These are phyloP conservation scores for Avena atlantica DNA, from an alignment of 176 grass and related monocot species.

Conservation along the genomic window DNA sequence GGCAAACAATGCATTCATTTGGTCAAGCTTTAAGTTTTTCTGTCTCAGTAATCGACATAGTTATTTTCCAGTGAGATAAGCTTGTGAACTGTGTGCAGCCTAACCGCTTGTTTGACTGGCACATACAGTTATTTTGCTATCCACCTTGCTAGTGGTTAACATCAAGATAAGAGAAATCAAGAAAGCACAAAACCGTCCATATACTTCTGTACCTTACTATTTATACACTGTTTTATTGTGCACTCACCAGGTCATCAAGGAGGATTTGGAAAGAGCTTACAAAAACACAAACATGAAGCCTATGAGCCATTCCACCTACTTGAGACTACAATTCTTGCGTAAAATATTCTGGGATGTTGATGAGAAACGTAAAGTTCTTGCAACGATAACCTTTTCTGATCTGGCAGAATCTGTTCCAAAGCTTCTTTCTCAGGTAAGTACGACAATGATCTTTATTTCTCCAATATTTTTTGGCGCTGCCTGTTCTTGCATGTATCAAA, in stretches of 20 bases:
- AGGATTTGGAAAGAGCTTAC: conserved; percentile 91
- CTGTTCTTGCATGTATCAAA: conserved; percentile 17
- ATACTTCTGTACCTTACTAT: conserved; percentile 23
- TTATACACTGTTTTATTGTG: conserved; percentile 41
- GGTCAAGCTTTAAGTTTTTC: neutral
- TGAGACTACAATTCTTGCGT: conserved; percentile 78
- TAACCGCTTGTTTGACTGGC: conserved; percentile 24
- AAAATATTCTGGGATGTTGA: conserved; percentile 77
- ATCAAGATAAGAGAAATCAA: conserved; percentile 27
- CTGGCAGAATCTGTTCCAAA: conserved; percentile 62
- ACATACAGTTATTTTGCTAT: neutral
- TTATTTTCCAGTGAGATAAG: conserved; percentile 17
- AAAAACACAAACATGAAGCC: conserved; percentile 92
- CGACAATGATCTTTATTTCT: neutral
- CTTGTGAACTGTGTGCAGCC: conserved; percentile 11
- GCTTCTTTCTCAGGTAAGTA: conserved; percentile 73
- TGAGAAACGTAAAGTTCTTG: conserved; percentile 72
- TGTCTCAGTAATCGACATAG: neutral
- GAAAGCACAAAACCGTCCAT: conserved; percentile 12
- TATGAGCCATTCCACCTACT: conserved; percentile 78
- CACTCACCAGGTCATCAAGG: conserved; percentile 86
- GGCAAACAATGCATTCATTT: neutral
- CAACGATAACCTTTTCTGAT: conserved; percentile 66
- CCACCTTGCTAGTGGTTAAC: conserved; percentile 34
- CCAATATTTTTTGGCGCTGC: conserved; percentile 10